Evolutionary conservation across 768 basidiomycete genomes (phyloP).

Genomic region (Macrolepiota fuliginosa): DNA sequence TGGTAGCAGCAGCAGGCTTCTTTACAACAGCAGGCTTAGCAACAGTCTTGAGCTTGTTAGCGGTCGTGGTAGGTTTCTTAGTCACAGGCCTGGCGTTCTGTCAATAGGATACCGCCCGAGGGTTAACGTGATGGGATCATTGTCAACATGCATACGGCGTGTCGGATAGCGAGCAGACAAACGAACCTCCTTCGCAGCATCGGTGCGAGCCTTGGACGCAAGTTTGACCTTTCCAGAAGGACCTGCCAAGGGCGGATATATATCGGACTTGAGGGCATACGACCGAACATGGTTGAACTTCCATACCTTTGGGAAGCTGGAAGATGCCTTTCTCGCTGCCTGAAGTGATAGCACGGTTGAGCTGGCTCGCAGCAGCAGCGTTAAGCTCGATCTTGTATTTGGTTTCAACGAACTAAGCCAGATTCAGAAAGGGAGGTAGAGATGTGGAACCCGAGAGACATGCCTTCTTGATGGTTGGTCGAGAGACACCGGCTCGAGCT

Average conservation of each 20-base stretch:
- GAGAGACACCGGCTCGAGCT: constrained; percentile 72
- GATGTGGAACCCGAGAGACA: constrained; percentile 17
- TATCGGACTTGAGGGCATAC: background rate
- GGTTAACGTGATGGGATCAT: constrained; percentile 13
- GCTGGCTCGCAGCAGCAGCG: constrained; percentile 68
- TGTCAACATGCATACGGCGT: constrained; percentile 12
- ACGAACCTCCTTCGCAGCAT: constrained; percentile 51
- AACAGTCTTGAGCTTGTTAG: constrained; percentile 16
- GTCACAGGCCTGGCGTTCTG: constrained; percentile 44
- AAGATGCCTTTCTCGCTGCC: constrained; percentile 49
- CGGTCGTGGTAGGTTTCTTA: constrained; percentile 31
- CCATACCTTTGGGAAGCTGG: constrained; percentile 47
- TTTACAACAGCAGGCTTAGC: constrained; percentile 20
- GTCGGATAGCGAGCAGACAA: background rate
- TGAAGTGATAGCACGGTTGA: constrained; percentile 75
- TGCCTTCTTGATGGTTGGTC: constrained; percentile 80
- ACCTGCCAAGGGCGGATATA: constrained; percentile 22
- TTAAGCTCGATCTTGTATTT: constrained; percentile 80
- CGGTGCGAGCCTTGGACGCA: constrained; percentile 60
- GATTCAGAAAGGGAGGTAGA: constrained; percentile 14
- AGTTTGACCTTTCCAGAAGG: constrained; percentile 55
- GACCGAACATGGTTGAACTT: background rate
- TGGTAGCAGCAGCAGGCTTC: constrained; percentile 17
- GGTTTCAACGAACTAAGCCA: constrained; percentile 70
- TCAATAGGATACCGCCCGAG: constrained; percentile 3